Evolutionary conservation across 2,329 filamentous ascomycete species (phyloP).

Genomic region (Cercospora citrullina): DNA sequence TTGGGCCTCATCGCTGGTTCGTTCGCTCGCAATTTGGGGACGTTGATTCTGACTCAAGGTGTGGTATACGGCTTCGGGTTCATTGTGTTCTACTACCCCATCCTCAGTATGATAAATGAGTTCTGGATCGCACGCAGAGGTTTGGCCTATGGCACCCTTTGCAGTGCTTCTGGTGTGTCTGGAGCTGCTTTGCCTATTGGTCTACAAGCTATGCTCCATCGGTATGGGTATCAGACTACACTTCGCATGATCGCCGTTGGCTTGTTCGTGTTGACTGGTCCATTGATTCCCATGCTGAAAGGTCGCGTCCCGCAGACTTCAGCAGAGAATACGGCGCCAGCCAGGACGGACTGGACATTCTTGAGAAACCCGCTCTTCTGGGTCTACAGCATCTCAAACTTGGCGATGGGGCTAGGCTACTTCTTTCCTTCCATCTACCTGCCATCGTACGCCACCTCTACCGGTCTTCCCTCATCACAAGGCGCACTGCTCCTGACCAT

Average conservation of each 20-base stretch:
- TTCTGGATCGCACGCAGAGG: conserved; percentile 32
- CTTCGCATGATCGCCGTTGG: conserved; percentile 29
- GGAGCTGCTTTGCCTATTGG: conserved; percentile 32
- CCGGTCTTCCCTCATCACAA: conserved; percentile 31
- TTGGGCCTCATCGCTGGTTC: conserved; percentile 31
- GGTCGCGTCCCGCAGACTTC: conserved; percentile 35
- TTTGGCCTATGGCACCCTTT: conserved; percentile 33
- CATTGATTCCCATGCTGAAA: conserved; percentile 39
- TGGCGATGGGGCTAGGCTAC: conserved; percentile 43
- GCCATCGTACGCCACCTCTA: conserved; percentile 38
- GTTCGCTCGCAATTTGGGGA: conserved; percentile 54
- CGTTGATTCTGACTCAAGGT: conserved; percentile 62
- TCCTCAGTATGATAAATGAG: conserved; percentile 37
- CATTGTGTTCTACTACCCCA: conserved; percentile 44
- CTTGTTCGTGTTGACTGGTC: conserved; percentile 35
- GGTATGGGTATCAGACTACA: conserved; percentile 32
- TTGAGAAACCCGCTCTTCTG: conserved; percentile 37
- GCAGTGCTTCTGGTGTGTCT: conserved; percentile 30
- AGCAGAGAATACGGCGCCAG: conserved; percentile 21
- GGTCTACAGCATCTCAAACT: conserved; percentile 39
- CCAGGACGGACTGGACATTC: conserved; percentile 38
- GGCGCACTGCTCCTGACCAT: conserved; percentile 40
- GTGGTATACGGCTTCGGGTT: conserved; percentile 61
- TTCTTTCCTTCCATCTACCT: conserved; percentile 45
- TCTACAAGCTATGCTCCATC: conserved; percentile 23